Evolutionary conservation across 192 early-diverging fungal genomes (phyloP).

Genomic region (Coemansia pectinata): DNA sequence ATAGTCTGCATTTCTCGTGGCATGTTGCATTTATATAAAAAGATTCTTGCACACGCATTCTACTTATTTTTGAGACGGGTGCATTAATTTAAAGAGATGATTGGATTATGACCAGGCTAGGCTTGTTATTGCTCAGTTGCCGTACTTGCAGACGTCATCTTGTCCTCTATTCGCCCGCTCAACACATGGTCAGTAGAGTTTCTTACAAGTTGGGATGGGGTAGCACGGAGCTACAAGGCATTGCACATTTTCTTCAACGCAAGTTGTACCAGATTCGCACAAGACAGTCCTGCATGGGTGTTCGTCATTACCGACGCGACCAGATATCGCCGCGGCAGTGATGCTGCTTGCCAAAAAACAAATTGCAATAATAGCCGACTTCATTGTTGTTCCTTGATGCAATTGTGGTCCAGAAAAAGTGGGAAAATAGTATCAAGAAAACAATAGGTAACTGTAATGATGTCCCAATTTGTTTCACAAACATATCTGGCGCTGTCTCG

Average conservation of each 20-base stretch:
- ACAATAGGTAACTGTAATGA: background rate
- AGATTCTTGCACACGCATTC: background rate
- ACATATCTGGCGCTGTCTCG: background rate
- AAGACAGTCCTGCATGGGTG: slow-evolving; percentile 20
- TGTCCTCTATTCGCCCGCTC: background rate
- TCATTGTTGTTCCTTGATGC: slow-evolving; percentile 4
- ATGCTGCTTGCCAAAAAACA: slow-evolving; percentile 1
- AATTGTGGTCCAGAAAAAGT: background rate
- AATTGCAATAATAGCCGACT: slow-evolving; percentile 7
- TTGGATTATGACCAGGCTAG: background rate
- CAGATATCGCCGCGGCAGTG: background rate
- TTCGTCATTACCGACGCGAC: background rate
- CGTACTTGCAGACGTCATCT: background rate
- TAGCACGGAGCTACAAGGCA: slow-evolving; percentile 36
- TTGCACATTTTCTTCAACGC: slow-evolving; percentile 26
- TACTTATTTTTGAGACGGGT: background rate
- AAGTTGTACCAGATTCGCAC: slow-evolving; percentile 16
- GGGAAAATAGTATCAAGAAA: background rate
- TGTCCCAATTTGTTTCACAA: background rate
- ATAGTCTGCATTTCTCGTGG: background rate
- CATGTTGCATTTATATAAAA: background rate
- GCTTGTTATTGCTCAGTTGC: background rate
- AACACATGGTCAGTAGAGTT: background rate
- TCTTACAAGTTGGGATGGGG: slow-evolving; percentile 24
- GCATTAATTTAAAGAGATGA: background rate